Evolutionary conservation across 2,329 filamentous ascomycete genomes (phyloP).

Genomic region (Fusarium chlamydosporum): DNA sequence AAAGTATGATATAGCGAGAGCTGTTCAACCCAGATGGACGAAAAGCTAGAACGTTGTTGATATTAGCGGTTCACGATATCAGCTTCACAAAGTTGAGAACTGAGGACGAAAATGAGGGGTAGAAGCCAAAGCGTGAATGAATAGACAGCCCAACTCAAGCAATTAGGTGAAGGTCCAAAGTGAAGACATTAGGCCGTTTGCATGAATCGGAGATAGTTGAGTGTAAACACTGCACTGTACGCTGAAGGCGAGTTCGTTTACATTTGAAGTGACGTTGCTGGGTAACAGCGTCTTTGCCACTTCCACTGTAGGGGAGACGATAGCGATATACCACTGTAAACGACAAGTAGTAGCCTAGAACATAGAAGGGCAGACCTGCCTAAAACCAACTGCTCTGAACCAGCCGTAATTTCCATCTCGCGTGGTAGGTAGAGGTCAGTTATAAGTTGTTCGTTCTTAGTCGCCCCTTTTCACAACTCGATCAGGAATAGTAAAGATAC

Average conservation of each 20-base stretch:
- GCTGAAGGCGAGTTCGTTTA: neutral
- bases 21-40: neutral
- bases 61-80: neutral
- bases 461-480: neutral
- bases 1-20: neutral
- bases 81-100: neutral
- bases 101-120: constrained; percentile 5
- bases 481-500: neutral
- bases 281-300: constrained; percentile 10
- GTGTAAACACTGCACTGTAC: neutral
- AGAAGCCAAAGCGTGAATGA: neutral
- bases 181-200: neutral
- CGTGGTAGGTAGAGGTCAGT: neutral
- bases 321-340: neutral
- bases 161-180: neutral
- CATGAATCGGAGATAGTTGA: neutral
- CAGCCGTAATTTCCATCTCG: neutral
- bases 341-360: neutral
- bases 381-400: too few relatives aligned
- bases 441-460: neutral
- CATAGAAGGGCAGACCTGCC: neutral
- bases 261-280: constrained; percentile 15
- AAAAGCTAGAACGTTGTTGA: neutral
- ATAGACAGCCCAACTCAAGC: neutral
- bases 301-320: neutral